Conservation (phyloP, 805 yeast species). For the Candida stauntonica region DNA sequence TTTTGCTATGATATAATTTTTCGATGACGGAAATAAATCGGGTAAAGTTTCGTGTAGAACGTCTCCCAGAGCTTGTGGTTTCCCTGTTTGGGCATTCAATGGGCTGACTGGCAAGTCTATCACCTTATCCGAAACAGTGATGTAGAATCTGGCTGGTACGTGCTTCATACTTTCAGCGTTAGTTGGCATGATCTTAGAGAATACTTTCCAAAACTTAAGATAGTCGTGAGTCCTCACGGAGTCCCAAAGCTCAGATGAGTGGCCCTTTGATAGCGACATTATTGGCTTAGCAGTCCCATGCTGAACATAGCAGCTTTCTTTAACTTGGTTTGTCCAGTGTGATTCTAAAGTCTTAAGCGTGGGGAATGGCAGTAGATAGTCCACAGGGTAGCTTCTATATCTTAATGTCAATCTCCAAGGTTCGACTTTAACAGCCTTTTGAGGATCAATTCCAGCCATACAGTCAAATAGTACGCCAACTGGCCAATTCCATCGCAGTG, state of each 20-base stretch:
- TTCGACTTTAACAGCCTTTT: conserved; percentile 11
- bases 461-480: conserved; percentile 63
- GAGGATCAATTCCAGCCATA: conserved; percentile 36
- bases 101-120: conserved; percentile 32
- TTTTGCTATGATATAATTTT: conserved; percentile 33
- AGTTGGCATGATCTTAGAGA: conserved; percentile 22
- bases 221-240: conserved; percentile 38
- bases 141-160: conserved; percentile 46
- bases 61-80: conserved; percentile 31
- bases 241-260: conserved; percentile 55
- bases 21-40: conserved; percentile 40
- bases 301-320: conserved; percentile 73
- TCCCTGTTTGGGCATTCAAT: not conserved
- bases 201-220: conserved; percentile 21
- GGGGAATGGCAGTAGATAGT: conserved; percentile 38
- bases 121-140: conserved; percentile 35
- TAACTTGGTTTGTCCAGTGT: conserved; percentile 72
- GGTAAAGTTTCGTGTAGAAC: conserved; percentile 40
- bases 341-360: conserved; percentile 35
- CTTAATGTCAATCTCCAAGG: conserved; percentile 46
- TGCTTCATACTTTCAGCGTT: conserved; percentile 24
- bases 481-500: conserved; percentile 71
- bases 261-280: conserved; percentile 68
- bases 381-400: conserved; percentile 40
- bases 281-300: conserved; percentile 76